Conservation (phyloP, 176 grass and related monocot genomes). For the Ananas comosus region DNA sequence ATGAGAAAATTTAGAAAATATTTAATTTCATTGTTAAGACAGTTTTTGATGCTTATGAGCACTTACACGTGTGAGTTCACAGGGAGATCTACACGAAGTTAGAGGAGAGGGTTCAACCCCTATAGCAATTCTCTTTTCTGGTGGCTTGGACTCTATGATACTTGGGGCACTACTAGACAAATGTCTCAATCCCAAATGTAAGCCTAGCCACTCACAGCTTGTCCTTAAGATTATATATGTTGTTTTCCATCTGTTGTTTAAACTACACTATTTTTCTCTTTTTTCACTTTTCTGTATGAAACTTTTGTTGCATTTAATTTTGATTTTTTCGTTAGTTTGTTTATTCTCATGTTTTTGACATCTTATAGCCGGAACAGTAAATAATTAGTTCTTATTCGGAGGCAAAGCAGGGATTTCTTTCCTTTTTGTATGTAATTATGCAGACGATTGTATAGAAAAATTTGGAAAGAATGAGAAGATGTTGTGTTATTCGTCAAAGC, state of each 20-base stretch:
- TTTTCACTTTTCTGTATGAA: neutral
- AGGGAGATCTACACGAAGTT: slow-evolving; percentile 33
- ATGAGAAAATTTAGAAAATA: neutral
- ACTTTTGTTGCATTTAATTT: neutral
- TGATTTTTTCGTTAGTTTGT: too few species aligned
- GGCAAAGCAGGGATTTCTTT: too few species aligned
- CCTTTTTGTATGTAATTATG: too few species aligned
- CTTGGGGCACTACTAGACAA: slow-evolving; percentile 74
- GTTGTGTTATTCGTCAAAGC: too few species aligned
- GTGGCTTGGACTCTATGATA: slow-evolving; percentile 96
- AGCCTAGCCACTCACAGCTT: slow-evolving; percentile 13
- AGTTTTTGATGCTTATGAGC: neutral
- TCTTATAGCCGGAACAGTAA: too few species aligned
- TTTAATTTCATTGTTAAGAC: neutral
- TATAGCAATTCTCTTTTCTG: slow-evolving; percentile 85
- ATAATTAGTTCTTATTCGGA: too few species aligned
- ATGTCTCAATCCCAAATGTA: slow-evolving; percentile 69
- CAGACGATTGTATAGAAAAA: too few species aligned
- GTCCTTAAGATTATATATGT: neutral
- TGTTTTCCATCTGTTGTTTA: neutral
- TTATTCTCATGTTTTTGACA: too few species aligned
- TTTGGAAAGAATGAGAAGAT: too few species aligned
- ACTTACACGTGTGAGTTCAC: slow-evolving; percentile 5
- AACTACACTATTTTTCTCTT: neutral
- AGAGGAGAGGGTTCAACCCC: slow-evolving; percentile 41